These are phyloP conservation scores for Xerocomus minutiporus DNA, from an alignment of 1,284 basidiomycete genomes.

Conservation along the genomic window DNA sequence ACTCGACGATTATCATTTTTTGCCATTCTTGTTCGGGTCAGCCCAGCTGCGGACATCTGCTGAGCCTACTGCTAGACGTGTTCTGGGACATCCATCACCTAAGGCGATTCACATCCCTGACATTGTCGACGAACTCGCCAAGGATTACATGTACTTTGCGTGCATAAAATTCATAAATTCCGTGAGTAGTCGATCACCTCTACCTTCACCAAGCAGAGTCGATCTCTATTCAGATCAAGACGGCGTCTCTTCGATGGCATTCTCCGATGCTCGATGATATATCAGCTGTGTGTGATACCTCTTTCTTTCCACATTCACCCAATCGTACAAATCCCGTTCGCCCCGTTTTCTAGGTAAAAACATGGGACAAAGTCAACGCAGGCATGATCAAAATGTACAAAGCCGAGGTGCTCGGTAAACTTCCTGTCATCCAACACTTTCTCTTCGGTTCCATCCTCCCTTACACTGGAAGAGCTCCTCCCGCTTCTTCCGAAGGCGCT, in stretches of 20 bases:
- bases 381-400: constrained; percentile 99
- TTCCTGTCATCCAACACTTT: constrained; percentile 96
- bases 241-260: constrained; percentile 94
- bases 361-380: constrained; percentile 96
- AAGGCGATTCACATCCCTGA: constrained; percentile 91
- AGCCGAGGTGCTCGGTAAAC: constrained; percentile 91
- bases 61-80: constrained; percentile 8
- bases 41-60: constrained; percentile 59
- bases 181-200: constrained; percentile 41
- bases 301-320: not conserved
- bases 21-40: constrained; percentile 90
- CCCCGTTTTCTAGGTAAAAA: constrained; percentile 62
- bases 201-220: not conserved
- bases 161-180: constrained; percentile 98
- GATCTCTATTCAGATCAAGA: constrained; percentile 71
- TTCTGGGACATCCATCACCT: constrained; percentile 74
- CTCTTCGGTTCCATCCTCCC: constrained; percentile 84
- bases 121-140: constrained; percentile 88
- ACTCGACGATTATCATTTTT: constrained; percentile 95
- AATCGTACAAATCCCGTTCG: not conserved
- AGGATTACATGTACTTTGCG: constrained; percentile 95
- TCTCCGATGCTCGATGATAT: constrained; percentile 99
- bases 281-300: constrained; percentile 60
- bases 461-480: constrained; percentile 60
- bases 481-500: constrained; percentile 31